A percentile compares a stretch with the other conserved stretches of the same genome.
Evolutionary conservation across 2,329 filamentous ascomycete genomes (phyloP).

Genomic region (Aspergillus arachidicola): DNA sequence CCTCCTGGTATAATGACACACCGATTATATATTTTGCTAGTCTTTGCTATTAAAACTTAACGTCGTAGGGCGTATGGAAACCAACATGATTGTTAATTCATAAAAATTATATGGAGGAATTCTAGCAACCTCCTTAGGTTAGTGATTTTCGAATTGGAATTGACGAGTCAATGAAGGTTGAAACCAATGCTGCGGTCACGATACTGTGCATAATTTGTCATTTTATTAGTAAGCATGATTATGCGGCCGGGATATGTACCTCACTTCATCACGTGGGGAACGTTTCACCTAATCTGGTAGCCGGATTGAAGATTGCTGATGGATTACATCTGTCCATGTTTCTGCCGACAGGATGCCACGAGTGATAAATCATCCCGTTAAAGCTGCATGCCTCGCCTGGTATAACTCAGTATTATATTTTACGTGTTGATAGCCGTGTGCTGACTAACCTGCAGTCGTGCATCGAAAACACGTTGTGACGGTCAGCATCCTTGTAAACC

Average conservation of each 20-base stretch:
- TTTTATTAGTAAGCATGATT: background rate
- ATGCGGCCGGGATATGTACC: background rate
- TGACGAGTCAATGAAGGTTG: background rate
- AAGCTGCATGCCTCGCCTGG: constrained; percentile 1
- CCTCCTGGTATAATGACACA: no score
- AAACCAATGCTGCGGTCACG: background rate
- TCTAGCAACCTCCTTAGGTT: no score
- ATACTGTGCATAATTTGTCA: background rate
- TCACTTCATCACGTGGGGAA: background rate
- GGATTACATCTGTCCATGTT: background rate
- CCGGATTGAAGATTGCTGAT: background rate
- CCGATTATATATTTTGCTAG: no score
- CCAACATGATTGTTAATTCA: no score
- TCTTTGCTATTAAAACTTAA: no score
- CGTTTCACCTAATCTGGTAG: background rate
- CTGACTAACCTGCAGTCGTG: background rate
- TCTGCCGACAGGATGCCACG: background rate
- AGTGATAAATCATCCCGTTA: background rate
- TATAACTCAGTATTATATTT: background rate
- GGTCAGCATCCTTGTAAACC: constrained; percentile 3
- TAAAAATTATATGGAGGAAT: fast-evolving
- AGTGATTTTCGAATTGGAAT: background rate
- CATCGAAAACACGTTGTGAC: constrained; percentile 8
- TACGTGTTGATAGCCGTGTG: background rate
- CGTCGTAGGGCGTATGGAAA: no score